Evolutionary conservation across 371 early-diverging fungal genomes (phyloP), one percentile per base, ranked within the genome.

Genomic region (Apophysomyces sp.): DNA sequence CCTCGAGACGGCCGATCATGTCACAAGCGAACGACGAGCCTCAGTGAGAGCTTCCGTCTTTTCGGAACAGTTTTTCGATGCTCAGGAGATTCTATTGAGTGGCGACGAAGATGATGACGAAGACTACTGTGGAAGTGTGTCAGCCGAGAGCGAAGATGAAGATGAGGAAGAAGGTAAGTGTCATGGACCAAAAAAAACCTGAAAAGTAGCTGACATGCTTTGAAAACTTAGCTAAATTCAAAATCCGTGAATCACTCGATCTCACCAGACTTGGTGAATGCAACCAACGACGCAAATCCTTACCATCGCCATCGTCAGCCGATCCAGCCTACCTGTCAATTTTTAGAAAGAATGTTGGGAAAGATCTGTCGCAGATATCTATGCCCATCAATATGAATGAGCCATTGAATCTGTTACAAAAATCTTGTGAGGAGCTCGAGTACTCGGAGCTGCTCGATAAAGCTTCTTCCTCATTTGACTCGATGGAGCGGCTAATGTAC

Each of bases 371-470:
- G 9, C 92, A 91, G 26, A 88, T 97, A 12, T 83, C 95, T 7
- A 94, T 97, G 95, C 97, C 98, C 5, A 86, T 97, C 28, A 88
- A 86, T 0, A 79, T 96, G 72, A 96, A 96, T 66, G 97, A 96
- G 68, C 98, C 98, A 4, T 67, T 97, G 60, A 95, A 92, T 61
- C 78, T 95, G 37, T 73, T 96, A 28, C 96, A 96, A 76, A 81
- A 86, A 36, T 83, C 94, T 21, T 90, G 91, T 57, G 97, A 97
- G 68, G 97, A 95, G 71, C 72, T 97, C 36, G 93, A 94, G 70
- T 95, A 95, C 66, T 86, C 78, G 29, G 84, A 89, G 57, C 75
- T 96, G 31, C 76, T 96, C 52, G 91, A 94, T 55, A 75, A 76
- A 65, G 96, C 96, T 0, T 79, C 85, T 18, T 71, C 63, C 21